Evolutionary conservation across 1,284 basidiomycete species (phyloP).

Genomic region (Sanghuangporus weigelae): DNA sequence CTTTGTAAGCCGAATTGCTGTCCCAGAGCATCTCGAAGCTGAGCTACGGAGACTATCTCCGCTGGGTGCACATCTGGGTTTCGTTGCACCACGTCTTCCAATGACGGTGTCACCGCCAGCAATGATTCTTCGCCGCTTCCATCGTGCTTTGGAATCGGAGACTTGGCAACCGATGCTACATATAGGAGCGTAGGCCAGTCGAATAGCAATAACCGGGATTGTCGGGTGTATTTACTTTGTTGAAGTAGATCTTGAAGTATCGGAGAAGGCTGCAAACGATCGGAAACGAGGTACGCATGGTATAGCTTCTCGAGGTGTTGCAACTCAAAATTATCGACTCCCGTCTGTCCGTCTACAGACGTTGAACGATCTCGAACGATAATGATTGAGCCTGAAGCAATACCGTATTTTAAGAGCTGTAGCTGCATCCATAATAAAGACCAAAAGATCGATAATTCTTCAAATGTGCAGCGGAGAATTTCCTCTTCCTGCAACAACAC

Average conservation of each 20-base stretch:
- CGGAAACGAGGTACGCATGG: constrained; percentile 43
- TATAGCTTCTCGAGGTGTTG: constrained; percentile 48
- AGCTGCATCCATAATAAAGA: constrained; percentile 59
- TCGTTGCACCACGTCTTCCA: constrained; percentile 16
- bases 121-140: constrained; percentile 38
- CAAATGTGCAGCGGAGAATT: constrained; percentile 45
- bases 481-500: constrained; percentile 39
- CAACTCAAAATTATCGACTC: constrained; percentile 52
- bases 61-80: constrained; percentile 42
- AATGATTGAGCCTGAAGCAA: constrained; percentile 58
- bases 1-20: constrained; percentile 52
- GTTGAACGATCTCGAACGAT: constrained; percentile 34
- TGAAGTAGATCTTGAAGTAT: constrained; percentile 49
- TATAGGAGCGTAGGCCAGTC: constrained; percentile 62
- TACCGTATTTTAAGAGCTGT: constrained; percentile 59
- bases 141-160: constrained; percentile 31
- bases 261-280: constrained; percentile 35
- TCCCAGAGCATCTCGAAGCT: constrained; percentile 58
- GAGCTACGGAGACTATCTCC: constrained; percentile 52
- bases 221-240: constrained; percentile 34
- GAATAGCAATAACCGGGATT: constrained; percentile 51
- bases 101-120: constrained; percentile 33
- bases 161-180: constrained; percentile 51
- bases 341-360: constrained; percentile 26
- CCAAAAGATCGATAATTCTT: constrained; percentile 62